A percentile compares a stretch with the other conserved stretches of the same genome.
Conservation (phyloP, 225 moss, liverwort and hornwort genomes). For the Anthoceros angustus region DNA sequence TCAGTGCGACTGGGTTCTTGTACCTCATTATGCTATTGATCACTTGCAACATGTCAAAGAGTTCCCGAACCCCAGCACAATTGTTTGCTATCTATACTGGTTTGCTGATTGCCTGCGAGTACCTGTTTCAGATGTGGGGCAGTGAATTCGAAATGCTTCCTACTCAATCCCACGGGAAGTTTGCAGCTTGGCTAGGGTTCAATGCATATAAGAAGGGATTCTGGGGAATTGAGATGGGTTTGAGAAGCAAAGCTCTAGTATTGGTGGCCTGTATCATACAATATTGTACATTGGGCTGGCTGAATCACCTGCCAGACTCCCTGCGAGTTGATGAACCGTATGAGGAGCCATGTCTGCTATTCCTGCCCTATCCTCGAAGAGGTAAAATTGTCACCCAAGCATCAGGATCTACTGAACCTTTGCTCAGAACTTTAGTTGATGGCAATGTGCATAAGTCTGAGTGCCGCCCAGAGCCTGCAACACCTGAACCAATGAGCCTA, state of each 20-base stretch:
- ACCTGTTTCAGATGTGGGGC: slow-evolving; percentile 93
- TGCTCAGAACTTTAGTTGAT: neutral
- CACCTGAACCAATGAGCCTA: neutral
- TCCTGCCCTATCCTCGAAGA: slow-evolving; percentile 33
- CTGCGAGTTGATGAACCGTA: slow-evolving; percentile 51
- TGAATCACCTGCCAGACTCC: slow-evolving; percentile 57
- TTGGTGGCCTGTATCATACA: slow-evolving; percentile 67
- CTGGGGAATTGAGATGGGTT: slow-evolving; percentile 47
- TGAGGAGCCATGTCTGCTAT: slow-evolving; percentile 76
- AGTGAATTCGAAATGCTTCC: slow-evolving; percentile 47
- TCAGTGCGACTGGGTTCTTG: slow-evolving; percentile 71
- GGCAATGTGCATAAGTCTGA: neutral
- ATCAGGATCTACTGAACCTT: slow-evolving; percentile 13
- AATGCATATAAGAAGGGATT: slow-evolving; percentile 51
- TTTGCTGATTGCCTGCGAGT: slow-evolving; percentile 41
- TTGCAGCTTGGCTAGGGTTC: slow-evolving; percentile 74
- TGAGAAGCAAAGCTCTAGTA: slow-evolving; percentile 61
- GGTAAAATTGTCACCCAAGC: slow-evolving; percentile 12
- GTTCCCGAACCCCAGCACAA: slow-evolving; percentile 63
- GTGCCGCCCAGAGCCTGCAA: neutral
- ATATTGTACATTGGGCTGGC: slow-evolving; percentile 73
- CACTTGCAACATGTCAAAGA: slow-evolving; percentile 87
- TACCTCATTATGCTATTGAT: slow-evolving; percentile 79
- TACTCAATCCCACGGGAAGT: slow-evolving; percentile 63
- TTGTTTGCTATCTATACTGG: slow-evolving; percentile 67